A percentile compares a stretch with the other conserved stretches of the same genome.
Conservation (phyloP, 1,139 yeast genomes). For the Ogataea hybrid region DNA sequence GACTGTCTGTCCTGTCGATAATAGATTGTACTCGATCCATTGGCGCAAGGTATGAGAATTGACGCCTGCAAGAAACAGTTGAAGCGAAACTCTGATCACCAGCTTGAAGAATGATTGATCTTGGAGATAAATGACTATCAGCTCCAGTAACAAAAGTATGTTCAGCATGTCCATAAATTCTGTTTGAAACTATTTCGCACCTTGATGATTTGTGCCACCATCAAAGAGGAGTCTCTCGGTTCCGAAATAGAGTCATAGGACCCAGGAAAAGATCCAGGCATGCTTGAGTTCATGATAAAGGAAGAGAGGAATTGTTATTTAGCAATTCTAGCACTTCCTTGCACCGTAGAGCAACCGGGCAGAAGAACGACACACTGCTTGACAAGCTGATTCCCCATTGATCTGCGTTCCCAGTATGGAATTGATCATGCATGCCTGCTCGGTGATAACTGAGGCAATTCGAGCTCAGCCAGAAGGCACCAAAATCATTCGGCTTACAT, state of each 20-base stretch:
- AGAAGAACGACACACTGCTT: too few relatives aligned
- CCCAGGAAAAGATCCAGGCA: constrained; percentile 11
- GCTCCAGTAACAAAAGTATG: constrained; percentile 11
- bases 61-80: constrained; percentile 19
- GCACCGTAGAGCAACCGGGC: constrained; percentile 1
- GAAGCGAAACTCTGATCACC: constrained; percentile 16
- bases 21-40: constrained; percentile 19
- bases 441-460: background rate
- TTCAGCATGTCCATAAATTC: constrained; percentile 12
- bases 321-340: constrained; percentile 7
- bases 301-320: background rate
- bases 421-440: too few relatives aligned
- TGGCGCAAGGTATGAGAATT: constrained; percentile 15
- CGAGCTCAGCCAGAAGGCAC: background rate
- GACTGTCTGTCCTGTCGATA: constrained; percentile 11
- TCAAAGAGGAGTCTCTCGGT: background rate
- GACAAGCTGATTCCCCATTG: too few relatives aligned
- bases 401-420: too few relatives aligned
- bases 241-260: constrained; percentile 4
- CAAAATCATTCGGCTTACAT: background rate
- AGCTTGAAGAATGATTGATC: constrained; percentile 24
- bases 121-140: constrained; percentile 18
- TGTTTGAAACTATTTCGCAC: constrained; percentile 13
- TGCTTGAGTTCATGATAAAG: constrained; percentile 1
- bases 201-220: constrained; percentile 11